These are phyloP conservation scores for Nadsonia fulvescens DNA, from an alignment of 805 yeast genomes.

Conservation along the genomic window DNA sequence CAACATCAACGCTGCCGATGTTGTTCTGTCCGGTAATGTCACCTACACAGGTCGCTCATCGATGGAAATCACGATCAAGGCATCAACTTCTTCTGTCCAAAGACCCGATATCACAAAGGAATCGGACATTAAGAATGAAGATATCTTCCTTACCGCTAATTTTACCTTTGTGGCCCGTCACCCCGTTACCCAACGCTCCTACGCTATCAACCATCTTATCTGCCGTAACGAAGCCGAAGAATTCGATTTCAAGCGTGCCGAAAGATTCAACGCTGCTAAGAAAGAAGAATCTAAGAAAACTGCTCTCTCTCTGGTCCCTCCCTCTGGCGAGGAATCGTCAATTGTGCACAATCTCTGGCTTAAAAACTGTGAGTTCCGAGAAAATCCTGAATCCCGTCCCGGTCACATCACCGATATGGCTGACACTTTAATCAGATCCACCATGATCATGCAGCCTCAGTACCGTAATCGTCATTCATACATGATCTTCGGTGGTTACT, in stretches of 20 bases:
- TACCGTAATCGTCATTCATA: constrained; percentile 86
- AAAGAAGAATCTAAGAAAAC: constrained; percentile 55
- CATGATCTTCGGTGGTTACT: constrained; percentile 90
- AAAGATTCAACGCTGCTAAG: constrained; percentile 74
- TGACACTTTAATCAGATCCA: constrained; percentile 52
- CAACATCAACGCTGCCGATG: constrained; percentile 54
- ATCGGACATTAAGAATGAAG: constrained; percentile 39
- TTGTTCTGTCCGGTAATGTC: constrained; percentile 76
- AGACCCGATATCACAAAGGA: constrained; percentile 32
- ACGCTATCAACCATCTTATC: constrained; percentile 64
- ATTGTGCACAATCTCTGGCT: constrained; percentile 67
- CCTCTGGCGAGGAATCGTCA: constrained; percentile 50
- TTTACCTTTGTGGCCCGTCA: constrained; percentile 93
- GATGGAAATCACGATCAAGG: constrained; percentile 86
- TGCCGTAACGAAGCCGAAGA: constrained; percentile 65
- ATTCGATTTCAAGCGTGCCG: constrained; percentile 75
- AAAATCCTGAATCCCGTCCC: constrained; percentile 23
- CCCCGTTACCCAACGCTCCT: constrained; percentile 79
- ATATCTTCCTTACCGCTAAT: constrained; percentile 70
- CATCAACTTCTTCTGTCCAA: constrained; percentile 50
- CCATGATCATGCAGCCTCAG: constrained; percentile 90
- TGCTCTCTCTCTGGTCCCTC: constrained; percentile 48
- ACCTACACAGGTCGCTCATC: constrained; percentile 92
- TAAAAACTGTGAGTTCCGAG: constrained; percentile 14
- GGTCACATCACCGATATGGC: constrained; percentile 44